phyloP scores from a whole-genome alignment of 2,329 filamentous ascomycete genomes.

The Colletotrichum kahawae region DNA sequence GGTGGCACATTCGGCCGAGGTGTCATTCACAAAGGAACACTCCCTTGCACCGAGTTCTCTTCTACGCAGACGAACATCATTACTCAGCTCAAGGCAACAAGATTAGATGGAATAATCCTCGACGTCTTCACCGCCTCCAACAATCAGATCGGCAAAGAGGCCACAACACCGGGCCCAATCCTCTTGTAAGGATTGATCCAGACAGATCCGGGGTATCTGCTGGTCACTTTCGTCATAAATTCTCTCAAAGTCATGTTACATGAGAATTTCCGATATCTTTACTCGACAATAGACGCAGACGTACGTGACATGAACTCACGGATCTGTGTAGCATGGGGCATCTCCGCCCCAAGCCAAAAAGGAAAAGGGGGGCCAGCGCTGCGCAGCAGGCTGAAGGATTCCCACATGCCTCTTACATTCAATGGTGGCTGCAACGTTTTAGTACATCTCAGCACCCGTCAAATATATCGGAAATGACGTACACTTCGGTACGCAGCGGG shows the following conservation, averaged over 20 bases:
- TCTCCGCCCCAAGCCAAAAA: neutral
- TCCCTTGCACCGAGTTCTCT: neutral
- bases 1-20: neutral
- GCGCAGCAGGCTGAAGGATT: neutral
- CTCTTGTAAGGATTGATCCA: neutral
- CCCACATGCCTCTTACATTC: neutral
- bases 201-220: neutral
- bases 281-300: neutral
- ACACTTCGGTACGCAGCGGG: neutral
- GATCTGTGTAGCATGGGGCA: neutral
- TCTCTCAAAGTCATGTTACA: neutral
- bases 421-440: neutral
- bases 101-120: neutral
- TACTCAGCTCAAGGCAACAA: neutral
- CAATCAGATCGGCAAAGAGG: neutral
- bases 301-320: neutral
- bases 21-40: neutral
- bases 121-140: neutral
- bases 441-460: neutral
- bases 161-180: neutral
- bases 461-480: neutral
- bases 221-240: neutral
- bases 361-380: neutral
- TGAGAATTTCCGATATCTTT: neutral
- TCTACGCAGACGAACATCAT: neutral